Evolutionary conservation across 1,139 yeast genomes (phyloP), one percentile per base, ranked within the genome.

Genomic region (Blastobotrys elegans): DNA sequence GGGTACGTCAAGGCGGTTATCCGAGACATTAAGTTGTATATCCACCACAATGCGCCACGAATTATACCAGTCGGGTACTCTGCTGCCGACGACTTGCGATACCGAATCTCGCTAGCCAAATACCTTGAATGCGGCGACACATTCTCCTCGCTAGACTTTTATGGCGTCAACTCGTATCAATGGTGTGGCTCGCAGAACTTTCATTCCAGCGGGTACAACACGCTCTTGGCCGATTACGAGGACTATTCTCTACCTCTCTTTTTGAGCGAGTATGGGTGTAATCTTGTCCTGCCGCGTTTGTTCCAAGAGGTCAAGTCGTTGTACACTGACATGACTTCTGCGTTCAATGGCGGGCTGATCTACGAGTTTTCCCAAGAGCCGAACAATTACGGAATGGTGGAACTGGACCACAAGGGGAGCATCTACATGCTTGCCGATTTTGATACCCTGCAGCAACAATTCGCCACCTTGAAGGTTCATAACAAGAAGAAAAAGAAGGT

Each of bases 191-290:
- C 76, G 17, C 76, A 79, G 35, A 72, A 77, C 48, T 86, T 83
- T 76, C 57, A 69, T 44, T 63, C 80, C 2, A 83, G 95, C 17
- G 96, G 96, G 27, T 89, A 85, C 66, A 75, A 72, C 49, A 70
- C 64, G 21, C 71, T 86, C 54, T 81, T 87, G 55, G 63, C 75
- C 5, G 81, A 83, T 50, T 62, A 62, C 88, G 62, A 69, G 33
- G 75, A 76, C 40, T 87, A 78, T 60, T 68, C 87, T 1, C 77
- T 80, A 53, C 98, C 98, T 1, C 74, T 92, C 0, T 83, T 92
- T 65, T 78, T 92, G 52, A 87, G 97, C 2, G 98, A 92, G 71
- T 92, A 79, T 65, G 98, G 98, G 3, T 92, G 98, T 68, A 92
- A 92, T 64, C 83, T 79, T 53, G 84, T 87, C 1, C 62, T 71